Base-by-base conservation (phyloP, 2,329 filamentous ascomycete species). In the Phialemonium atrogriseum region DNA sequence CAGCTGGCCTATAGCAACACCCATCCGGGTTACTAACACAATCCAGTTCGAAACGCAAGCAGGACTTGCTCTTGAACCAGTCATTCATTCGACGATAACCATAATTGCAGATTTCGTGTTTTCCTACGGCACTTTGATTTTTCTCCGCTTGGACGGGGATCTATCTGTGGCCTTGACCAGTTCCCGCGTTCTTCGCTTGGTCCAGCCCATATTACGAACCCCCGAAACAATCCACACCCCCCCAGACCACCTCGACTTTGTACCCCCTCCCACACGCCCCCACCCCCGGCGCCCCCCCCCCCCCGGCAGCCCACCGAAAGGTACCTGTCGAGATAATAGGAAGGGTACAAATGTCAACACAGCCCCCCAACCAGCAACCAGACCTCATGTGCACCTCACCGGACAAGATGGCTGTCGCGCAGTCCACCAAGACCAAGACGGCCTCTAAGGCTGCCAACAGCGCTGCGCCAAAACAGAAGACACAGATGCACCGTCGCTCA, bases 401-500 rank as follows among this genome's bases (percentile, higher is more conserved):
- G 54, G 62, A 66, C 60, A 73, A 66, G 56, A 80, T 80, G 76
- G 72, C 75, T 49, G 66, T 70, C 52, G 61, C 73, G 57, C 66
- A 72, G 57, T 58, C 68, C 40, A 52, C 63, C 46, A 79, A 79
- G 62, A 54, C 68, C 52, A 78, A 77, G 61, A 45, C 66, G 54
- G 62, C 66, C 52, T 58, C 66, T 32, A 77, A 76, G 58, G 55
- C 64, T 41, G 59, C 47, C 53, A 66, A 48, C 45, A 55, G 54
- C 46, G 63, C 63, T 47, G 64, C 66, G 50, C 56, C 74, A 42
- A 85, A 83, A 62, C 65, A 73, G 52, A 81, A 84, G 61, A 64
- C 77, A 50, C 89, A 94, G 68, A 87, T 91, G 79, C 89, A 95
- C 61, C 80, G 87, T 58, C 77, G 89, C 52, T 95, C 89, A 60